These are phyloP conservation scores for Cercospora zeae-maydis DNA, from an alignment of 2,329 filamentous ascomycete species.

Conservation along the genomic window DNA sequence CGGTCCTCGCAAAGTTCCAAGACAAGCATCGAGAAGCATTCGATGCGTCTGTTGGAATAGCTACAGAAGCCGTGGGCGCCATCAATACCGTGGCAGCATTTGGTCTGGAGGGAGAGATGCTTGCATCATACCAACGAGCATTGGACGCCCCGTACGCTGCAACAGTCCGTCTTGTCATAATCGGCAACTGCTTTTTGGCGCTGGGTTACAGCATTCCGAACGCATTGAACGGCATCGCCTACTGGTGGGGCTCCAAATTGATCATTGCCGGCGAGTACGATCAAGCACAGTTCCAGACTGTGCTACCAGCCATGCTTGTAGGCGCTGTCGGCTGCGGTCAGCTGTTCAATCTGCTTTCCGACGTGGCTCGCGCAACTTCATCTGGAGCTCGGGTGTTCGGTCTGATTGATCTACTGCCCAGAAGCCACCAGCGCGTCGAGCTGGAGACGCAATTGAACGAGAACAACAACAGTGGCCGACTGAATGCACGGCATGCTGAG, in stretches of 20 bases:
- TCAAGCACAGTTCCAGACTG: slow-evolving; percentile 67
- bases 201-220: slow-evolving; percentile 55
- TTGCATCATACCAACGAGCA: slow-evolving; percentile 14
- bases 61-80: slow-evolving; percentile 38
- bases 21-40: slow-evolving; percentile 51
- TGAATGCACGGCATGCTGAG: background rate
- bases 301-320: slow-evolving; percentile 67
- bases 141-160: background rate
- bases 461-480: background rate
- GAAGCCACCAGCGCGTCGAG: background rate
- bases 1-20: slow-evolving; percentile 57
- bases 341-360: slow-evolving; percentile 59
- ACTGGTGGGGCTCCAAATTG: slow-evolving; percentile 74
- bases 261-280: slow-evolving; percentile 64
- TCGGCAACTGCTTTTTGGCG: slow-evolving; percentile 44
- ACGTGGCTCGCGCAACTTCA: background rate
- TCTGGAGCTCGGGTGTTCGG: background rate
- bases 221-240: slow-evolving; percentile 69
- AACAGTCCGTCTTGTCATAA: background rate
- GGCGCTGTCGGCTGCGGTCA: slow-evolving; percentile 70
- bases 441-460: background rate
- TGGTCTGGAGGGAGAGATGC: slow-evolving; percentile 35
- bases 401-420: background rate
- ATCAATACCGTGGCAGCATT: slow-evolving; percentile 35
- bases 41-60: slow-evolving; percentile 50